Evolutionary conservation across 1,284 basidiomycete species (phyloP).

Genomic region (Athelia psychrophila): DNA sequence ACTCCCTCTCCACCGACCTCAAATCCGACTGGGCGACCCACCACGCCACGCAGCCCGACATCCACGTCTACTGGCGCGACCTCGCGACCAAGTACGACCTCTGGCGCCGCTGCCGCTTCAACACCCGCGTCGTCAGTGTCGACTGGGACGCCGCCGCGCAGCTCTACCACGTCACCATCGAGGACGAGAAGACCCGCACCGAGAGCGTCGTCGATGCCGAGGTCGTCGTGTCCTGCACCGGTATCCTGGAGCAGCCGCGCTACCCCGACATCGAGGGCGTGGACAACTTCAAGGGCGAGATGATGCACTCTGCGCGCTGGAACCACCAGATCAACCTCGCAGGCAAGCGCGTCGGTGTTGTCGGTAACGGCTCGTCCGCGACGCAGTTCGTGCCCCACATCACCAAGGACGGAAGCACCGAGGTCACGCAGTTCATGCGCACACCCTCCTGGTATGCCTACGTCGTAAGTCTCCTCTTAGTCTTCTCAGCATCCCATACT

Average conservation of each 20-base stretch:
- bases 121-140: slow-evolving; percentile 9
- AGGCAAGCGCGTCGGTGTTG: slow-evolving; percentile 42
- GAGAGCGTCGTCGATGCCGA: slow-evolving; percentile 7
- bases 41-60: slow-evolving; percentile 28
- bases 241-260: slow-evolving; percentile 1
- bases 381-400: slow-evolving; percentile 33
- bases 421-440: slow-evolving; percentile 32
- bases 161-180: slow-evolving; percentile 5
- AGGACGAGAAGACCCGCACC: slow-evolving; percentile 4
- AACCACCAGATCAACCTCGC: slow-evolving; percentile 35
- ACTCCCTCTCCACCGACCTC: slow-evolving; percentile 35
- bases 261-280: slow-evolving; percentile 30
- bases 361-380: slow-evolving; percentile 51
- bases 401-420: slow-evolving; percentile 25
- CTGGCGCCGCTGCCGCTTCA: slow-evolving; percentile 7
- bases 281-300: slow-evolving; percentile 38
- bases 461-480: slow-evolving; percentile 15
- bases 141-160: slow-evolving; percentile 10
- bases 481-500: neutral
- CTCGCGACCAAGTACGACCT: slow-evolving; percentile 29
- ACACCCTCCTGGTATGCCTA: slow-evolving; percentile 31
- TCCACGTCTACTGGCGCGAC: slow-evolving; percentile 31
- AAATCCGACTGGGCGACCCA: slow-evolving; percentile 31
- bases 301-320: slow-evolving; percentile 48
- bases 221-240: slow-evolving; percentile 16